phyloP scores from a whole-genome alignment of 1,284 basidiomycete genomes.

The Meripilus lineatus region DNA sequence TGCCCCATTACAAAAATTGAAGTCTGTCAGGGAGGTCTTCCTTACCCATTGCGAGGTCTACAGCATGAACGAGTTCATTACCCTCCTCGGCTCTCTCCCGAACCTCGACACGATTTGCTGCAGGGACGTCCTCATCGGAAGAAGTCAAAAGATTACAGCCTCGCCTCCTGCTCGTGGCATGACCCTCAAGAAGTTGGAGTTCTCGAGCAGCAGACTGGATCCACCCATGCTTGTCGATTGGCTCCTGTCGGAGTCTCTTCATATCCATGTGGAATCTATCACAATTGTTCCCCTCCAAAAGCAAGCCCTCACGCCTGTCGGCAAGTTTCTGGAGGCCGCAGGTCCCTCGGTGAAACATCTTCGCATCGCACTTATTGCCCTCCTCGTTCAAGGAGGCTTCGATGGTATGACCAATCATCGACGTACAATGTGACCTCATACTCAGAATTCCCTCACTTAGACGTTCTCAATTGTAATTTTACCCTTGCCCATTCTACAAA shows the following conservation, averaged over 20 bases:
- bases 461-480: not conserved
- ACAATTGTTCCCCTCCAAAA: conserved; percentile 13
- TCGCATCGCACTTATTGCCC: conserved; percentile 11
- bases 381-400: conserved; percentile 11
- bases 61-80: conserved; percentile 11
- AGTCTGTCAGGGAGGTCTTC: conserved; percentile 7
- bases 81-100: conserved; percentile 10
- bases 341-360: conserved; percentile 13
- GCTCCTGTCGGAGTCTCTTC: conserved; percentile 3
- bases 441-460: conserved; percentile 1
- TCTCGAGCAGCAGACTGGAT: conserved; percentile 11
- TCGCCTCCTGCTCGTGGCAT: conserved; percentile 2
- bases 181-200: conserved; percentile 7
- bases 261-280: conserved; percentile 8
- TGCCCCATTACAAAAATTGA: conserved; percentile 9
- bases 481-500: conserved; percentile 6
- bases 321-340: conserved; percentile 1
- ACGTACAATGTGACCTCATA: not conserved
- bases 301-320: conserved; percentile 7
- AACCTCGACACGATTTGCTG: conserved; percentile 9
- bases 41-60: conserved; percentile 11
- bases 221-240: conserved; percentile 10
- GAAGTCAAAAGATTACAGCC: conserved; percentile 2
- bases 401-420: conserved; percentile 8
- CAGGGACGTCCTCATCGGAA: conserved; percentile 10